These are phyloP conservation scores for Pseudocercospora pini-densiflorae DNA, from an alignment of 2,329 filamentous ascomycete species.

Conservation along the genomic window DNA sequence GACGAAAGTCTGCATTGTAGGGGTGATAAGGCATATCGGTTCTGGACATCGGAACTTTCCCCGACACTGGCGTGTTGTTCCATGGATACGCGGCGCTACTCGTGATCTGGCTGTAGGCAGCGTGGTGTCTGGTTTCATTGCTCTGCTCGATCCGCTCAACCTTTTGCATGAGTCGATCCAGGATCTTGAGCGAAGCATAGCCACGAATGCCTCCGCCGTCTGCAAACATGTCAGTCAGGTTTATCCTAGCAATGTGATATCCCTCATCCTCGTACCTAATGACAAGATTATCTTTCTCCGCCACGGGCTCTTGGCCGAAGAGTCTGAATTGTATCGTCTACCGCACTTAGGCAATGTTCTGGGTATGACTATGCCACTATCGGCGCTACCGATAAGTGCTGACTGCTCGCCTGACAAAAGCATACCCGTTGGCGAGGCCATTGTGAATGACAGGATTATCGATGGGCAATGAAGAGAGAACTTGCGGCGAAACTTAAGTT, in stretches of 20 bases:
- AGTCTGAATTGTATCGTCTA: not conserved
- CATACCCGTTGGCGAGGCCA: not conserved
- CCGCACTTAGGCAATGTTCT: not conserved
- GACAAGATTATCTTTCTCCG: not conserved
- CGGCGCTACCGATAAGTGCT: not conserved
- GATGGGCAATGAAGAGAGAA: not conserved
- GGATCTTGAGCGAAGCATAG: constrained; percentile 24
- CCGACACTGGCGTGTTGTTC: constrained; percentile 5
- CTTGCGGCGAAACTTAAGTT: not conserved
- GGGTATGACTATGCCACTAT: not conserved
- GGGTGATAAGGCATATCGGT: constrained; percentile 3
- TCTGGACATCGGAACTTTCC: no score
- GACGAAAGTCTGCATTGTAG: not conserved
- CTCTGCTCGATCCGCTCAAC: constrained; percentile 18
- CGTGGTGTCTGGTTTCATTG: not conserved
- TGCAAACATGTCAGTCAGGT: not conserved
- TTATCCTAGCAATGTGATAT: not conserved
- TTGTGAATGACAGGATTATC: not conserved
- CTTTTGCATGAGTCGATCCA: constrained; percentile 22
- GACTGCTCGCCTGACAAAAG: not conserved
- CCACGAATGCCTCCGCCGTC: constrained; percentile 31
- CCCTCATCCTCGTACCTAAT: not conserved
- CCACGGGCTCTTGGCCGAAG: not conserved
- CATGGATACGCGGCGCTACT: not conserved
- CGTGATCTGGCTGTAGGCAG: not conserved